phyloP scores from a whole-genome alignment of 371 early-diverging fungal species.

The Mucor saturninus region DNA sequence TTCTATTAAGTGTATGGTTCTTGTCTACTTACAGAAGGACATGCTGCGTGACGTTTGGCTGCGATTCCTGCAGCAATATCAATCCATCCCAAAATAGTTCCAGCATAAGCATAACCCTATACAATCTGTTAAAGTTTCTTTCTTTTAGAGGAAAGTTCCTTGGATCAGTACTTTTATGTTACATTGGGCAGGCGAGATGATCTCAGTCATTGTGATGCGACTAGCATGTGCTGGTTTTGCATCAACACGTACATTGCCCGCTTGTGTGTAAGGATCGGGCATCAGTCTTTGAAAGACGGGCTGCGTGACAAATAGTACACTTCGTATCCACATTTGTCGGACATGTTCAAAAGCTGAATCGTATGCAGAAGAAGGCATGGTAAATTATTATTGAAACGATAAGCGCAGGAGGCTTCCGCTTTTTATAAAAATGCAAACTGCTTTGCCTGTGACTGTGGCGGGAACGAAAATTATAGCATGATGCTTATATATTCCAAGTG shows the following conservation, averaged over 20 bases:
- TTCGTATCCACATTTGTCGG: constrained; percentile 35
- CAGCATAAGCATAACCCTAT: constrained; percentile 62
- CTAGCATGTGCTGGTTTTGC: constrained; percentile 44
- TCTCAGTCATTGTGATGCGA: constrained; percentile 61
- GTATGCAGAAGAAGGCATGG: constrained; percentile 3
- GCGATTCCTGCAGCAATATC: constrained; percentile 77
- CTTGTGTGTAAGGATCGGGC: constrained; percentile 53
- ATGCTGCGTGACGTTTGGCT: constrained; percentile 67
- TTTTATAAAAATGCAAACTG: no score
- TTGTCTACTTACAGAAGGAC: constrained; percentile 50
- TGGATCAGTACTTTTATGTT: constrained; percentile 24
- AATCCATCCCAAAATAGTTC: constrained; percentile 72
- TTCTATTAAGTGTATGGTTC: not conserved
- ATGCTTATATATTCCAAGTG: no score
- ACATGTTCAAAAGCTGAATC: constrained; percentile 16
- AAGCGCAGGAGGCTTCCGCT: no score
- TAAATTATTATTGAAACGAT: not conserved
- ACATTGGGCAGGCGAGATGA: constrained; percentile 50
- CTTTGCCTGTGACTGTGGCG: no score
- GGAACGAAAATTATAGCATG: no score
- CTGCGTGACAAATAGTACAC: constrained; percentile 36
- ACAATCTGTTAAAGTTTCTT: not conserved
- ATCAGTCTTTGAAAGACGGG: constrained; percentile 42
- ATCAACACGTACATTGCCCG: constrained; percentile 43
- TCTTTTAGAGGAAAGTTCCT: not conserved